Base-by-base conservation (phyloP, 352 stramenopile genomes). In the Proteromonas lacertae region DNA sequence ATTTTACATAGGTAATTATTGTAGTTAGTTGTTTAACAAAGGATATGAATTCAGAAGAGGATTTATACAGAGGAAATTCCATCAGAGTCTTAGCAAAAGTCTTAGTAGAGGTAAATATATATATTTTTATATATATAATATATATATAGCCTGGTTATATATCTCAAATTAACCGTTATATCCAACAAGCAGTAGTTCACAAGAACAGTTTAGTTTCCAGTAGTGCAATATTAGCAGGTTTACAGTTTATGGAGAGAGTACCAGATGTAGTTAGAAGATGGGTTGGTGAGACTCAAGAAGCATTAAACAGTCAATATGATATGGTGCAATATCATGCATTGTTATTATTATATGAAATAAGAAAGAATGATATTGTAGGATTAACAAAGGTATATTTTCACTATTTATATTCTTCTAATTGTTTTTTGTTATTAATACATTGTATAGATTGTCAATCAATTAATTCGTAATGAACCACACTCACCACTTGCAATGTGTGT, bases 261-360 rank as follows among this genome's bases (percentile, higher is more conserved):
- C 63, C 76, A 1, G 57, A 68, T n/a, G 64, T 90, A 21, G 60
- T 90, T 14, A 62, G 69, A 29, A 65, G 72, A 25, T 65, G 46
- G 42, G 79, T 95, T 31, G 90, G 82, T 44, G 84, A 98, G 58
- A 77, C 91, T 16, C 73, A 91, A 48, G 81, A 95, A 46, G 79
- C 77, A 2, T 67, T 92, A 5, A 78, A 69, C 45, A 92, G 70
- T 26, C 64, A 64, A 13, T 66, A 88, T 52, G 77, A 94, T 42
- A 96, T 97, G 82, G 87, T 97, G 9, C 77, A 96, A 59, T 96
- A 92, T 59, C 84, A 97, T 44, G 86, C 77, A 6, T 71, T 99
- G 36, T 74, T 77, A 20, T 60, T 99, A 6, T 60, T 99, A 8
- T 96, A 96, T 54, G 67, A 90, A 51, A 93, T 96, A 50, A 92